These are phyloP conservation scores for Cylindrodendrum hubeiense DNA, from an alignment of 2,329 filamentous ascomycete species.

Conservation along the genomic window DNA sequence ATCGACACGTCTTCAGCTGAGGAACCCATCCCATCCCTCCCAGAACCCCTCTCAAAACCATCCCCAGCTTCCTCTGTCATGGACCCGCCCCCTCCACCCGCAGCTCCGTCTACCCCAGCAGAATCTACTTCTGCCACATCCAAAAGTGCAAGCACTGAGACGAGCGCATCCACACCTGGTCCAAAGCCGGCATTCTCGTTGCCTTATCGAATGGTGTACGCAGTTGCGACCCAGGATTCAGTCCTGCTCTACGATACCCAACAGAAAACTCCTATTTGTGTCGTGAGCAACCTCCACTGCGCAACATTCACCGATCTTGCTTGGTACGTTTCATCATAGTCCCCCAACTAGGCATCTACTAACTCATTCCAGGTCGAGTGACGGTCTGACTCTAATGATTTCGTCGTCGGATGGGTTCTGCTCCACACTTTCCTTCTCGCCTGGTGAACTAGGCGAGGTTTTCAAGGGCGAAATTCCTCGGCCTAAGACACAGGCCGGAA, in stretches of 20 bases:
- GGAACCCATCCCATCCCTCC: conserved; percentile 84
- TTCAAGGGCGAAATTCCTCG: conserved; percentile 78
- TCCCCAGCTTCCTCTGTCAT: conserved; percentile 73
- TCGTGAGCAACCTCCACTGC: conserved; percentile 97
- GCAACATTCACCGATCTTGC: conserved; percentile 97
- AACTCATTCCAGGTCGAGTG: conserved; percentile 58
- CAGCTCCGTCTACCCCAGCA: conserved; percentile 56
- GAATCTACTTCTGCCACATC: conserved; percentile 65
- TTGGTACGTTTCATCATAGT: conserved; percentile 72
- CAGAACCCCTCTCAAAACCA: conserved; percentile 81
- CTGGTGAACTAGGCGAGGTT: conserved; percentile 85
- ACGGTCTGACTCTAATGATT: conserved; percentile 77
- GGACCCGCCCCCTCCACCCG: conserved; percentile 82
- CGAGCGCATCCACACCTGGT: conserved; percentile 64
- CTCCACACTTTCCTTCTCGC: conserved; percentile 85
- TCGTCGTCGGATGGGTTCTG: conserved; percentile 99
- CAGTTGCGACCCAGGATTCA: conserved; percentile 95
- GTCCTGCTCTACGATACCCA: conserved; percentile 97
- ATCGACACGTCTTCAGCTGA: conserved; percentile 93
- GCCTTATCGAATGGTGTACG: conserved; percentile 95
- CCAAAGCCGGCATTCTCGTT: conserved; percentile 82
- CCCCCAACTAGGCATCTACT: conserved; percentile 42
- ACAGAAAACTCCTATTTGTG: conserved; percentile 90
- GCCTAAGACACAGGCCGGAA: conserved; percentile 57
- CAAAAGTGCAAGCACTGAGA: conserved; percentile 60